Evolutionary conservation across 371 early-diverging fungal genomes (phyloP).

Genomic region (Mucor saturninus): DNA sequence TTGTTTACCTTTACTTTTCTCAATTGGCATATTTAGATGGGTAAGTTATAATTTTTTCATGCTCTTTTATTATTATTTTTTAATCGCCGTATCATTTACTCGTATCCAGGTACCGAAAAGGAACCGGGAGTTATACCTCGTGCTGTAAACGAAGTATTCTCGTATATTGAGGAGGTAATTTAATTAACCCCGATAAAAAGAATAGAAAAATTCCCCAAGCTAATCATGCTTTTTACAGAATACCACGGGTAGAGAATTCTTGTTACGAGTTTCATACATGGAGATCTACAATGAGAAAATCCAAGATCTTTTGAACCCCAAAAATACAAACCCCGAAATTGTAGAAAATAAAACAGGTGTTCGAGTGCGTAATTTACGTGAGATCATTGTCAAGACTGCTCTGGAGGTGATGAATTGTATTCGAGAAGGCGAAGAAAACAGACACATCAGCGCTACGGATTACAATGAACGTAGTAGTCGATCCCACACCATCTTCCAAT

Average conservation of each 20-base stretch:
- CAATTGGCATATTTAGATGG: constrained; percentile 22
- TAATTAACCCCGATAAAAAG: not conserved
- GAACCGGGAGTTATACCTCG: constrained; percentile 59
- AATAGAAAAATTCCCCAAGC: not conserved
- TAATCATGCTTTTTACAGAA: constrained; percentile 5
- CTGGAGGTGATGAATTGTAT: constrained; percentile 82
- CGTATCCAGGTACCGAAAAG: constrained; percentile 39
- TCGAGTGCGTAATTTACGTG: constrained; percentile 84
- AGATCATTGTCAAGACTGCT: constrained; percentile 85
- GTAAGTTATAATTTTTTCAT: constrained; percentile 15
- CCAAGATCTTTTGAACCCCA: constrained; percentile 78
- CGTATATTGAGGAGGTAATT: constrained; percentile 42
- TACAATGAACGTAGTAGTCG: constrained; percentile 88
- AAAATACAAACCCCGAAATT: constrained; percentile 73
- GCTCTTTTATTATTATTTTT: not conserved
- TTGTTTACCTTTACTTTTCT: not conserved
- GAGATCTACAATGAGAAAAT: constrained; percentile 97
- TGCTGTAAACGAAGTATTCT: constrained; percentile 54
- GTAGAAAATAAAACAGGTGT: constrained; percentile 86
- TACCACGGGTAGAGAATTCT: constrained; percentile 66
- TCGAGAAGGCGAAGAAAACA: constrained; percentile 76
- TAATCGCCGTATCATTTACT: constrained; percentile 37
- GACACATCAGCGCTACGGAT: constrained; percentile 83
- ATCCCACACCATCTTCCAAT: constrained; percentile 89
- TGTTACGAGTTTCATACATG: constrained; percentile 88